phyloP scores from a whole-genome alignment of 345 rosid species.

The Pugionium cornutum region DNA sequence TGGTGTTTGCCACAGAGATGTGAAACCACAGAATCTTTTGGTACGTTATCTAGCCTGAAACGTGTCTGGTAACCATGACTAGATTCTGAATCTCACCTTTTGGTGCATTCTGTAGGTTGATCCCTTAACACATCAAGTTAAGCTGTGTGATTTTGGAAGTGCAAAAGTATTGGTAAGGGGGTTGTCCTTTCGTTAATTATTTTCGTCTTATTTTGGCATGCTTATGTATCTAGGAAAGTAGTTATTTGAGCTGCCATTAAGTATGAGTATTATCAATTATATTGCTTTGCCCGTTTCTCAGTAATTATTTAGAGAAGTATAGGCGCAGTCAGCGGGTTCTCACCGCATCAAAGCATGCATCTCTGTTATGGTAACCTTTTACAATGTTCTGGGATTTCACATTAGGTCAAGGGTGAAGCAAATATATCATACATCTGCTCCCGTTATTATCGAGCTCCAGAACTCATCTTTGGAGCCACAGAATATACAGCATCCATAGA shows the following conservation, averaged over 20 bases:
- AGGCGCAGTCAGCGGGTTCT: no score
- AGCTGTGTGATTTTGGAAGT: constrained; percentile 80
- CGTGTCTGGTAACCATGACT: constrained; percentile 8
- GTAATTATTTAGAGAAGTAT: background rate
- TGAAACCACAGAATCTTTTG: constrained; percentile 93
- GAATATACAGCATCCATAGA: constrained; percentile 77
- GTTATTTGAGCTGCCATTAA: background rate
- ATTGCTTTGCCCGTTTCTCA: background rate
- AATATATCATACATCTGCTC: constrained; percentile 85
- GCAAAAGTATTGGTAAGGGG: constrained; percentile 67
- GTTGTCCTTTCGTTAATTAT: background rate
- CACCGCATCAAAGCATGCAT: no score
- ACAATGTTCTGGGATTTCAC: constrained; percentile 5
- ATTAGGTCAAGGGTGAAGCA: constrained; percentile 73
- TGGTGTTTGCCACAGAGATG: constrained; percentile 89
- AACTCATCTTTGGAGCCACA: constrained; percentile 79
- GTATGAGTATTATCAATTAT: background rate
- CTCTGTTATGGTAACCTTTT: background rate
- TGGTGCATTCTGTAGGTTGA: constrained; percentile 55
- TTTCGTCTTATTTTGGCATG: background rate
- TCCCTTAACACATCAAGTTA: constrained; percentile 74
- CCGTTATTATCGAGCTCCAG: constrained; percentile 85
- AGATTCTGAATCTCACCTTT: constrained; percentile 20
- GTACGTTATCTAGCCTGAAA: constrained; percentile 41
- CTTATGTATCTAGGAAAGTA: no score